Base-by-base conservation (phyloP, 208 protist species). In the Leishmania lainsoni region DNA sequence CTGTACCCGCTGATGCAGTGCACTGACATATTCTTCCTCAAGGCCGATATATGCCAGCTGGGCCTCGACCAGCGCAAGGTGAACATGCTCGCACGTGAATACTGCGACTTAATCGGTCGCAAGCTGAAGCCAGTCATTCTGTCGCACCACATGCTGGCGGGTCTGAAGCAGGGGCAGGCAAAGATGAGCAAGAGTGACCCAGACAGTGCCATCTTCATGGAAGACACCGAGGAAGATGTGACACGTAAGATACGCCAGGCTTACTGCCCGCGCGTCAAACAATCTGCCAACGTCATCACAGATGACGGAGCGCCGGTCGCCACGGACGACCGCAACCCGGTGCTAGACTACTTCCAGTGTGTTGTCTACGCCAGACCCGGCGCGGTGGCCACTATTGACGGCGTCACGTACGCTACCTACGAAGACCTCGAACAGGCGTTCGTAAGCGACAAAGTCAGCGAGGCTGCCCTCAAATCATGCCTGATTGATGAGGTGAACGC, bases 41-140 rank as follows among this genome's bases (percentile, higher is more conserved):
- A 98, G 78, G 97, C 98, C 9, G 99, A 99, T 90, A 99, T 99
- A 79, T 99, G 99, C 88, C 99, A 99, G 91, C 92, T 99, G 1
- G 99, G 99, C n/a, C 82, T 99, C 35, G 99, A 99, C 86, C 99
- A 99, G 91, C 92, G 99, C 79, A 99, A 99, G 88, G 99, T 99
- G 45, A 99, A 99, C 90, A 99, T 99, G 98, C 92, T 99, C 20
- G 99, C 99, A 3, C 91, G 99, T 63, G 99, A 99, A 86, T 99
- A 99, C 91, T 99, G 98, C 87, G 97, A 99, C 71, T 69, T 96
- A 54, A 95, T 90, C 16, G 89, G 91, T 22, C 90, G 89, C 45
- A 99, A 98, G 78, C 85, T 94, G 49, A 99, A 99, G 85, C 99
- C 99, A 26, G 95, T 99, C 63, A 99, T 99, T 84, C 91, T 99